Evolutionary conservation across 2,329 filamentous ascomycete genomes (phyloP).

Genomic region (Sclerotinia minor): DNA sequence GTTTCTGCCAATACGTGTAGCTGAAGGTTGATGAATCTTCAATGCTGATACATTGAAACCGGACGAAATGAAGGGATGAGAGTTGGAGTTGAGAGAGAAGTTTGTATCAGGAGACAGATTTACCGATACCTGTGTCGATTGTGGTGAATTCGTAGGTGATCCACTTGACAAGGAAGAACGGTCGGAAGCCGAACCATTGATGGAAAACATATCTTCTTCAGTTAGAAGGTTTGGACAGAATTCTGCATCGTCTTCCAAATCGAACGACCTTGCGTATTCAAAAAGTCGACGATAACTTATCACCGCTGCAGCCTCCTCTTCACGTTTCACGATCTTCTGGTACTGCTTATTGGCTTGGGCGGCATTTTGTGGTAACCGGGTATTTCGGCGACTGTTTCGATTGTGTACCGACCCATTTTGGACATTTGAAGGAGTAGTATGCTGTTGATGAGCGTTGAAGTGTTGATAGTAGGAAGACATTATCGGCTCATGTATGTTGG

Average conservation of each 20-base stretch:
- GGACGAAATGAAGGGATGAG: conserved; percentile 65
- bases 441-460: conserved; percentile 57
- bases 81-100: conserved; percentile 70
- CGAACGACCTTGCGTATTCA: conserved; percentile 89
- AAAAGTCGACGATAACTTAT: conserved; percentile 82
- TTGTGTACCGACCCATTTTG: conserved; percentile 60
- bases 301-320: conserved; percentile 79
- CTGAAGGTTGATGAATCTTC: conserved; percentile 88
- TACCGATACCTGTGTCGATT: conserved; percentile 70
- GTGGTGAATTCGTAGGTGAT: conserved; percentile 87
- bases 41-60: conserved; percentile 63
- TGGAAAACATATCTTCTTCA: conserved; percentile 80
- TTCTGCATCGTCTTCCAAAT: conserved; percentile 92
- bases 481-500: conserved; percentile 42
- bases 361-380: conserved; percentile 75
- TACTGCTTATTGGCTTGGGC: conserved; percentile 65
- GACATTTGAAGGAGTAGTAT: conserved; percentile 55
- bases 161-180: conserved; percentile 93
- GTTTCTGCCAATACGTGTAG: conserved; percentile 81
- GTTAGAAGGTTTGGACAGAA: conserved; percentile 93
- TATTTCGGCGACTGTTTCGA: conserved; percentile 81
- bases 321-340: conserved; percentile 80
- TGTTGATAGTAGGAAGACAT: conserved; percentile 66
- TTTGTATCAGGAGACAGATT: conserved; percentile 63
- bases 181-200: conserved; percentile 86